Evolutionary conservation across 768 basidiomycete species (phyloP).

Genomic region (Hortiboletus campestris): DNA sequence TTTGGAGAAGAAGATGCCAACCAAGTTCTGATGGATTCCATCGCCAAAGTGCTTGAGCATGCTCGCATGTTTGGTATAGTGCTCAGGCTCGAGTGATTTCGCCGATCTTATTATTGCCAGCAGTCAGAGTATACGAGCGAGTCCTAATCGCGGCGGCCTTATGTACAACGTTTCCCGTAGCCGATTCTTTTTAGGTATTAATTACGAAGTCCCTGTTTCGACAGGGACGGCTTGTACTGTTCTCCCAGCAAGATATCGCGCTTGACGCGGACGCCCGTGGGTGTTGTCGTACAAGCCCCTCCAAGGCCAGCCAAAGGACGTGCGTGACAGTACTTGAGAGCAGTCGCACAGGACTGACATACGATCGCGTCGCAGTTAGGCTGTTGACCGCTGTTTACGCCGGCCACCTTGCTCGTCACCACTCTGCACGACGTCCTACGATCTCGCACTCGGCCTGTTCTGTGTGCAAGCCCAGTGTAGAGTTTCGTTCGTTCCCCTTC

Average conservation of each 20-base stretch:
- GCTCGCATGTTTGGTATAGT: background rate
- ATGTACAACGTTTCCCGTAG: background rate
- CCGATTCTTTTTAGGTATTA: background rate
- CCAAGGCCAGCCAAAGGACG: background rate
- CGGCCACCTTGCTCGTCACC: background rate
- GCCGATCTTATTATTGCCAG: background rate
- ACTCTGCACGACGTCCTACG: background rate
- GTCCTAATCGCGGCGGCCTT: background rate
- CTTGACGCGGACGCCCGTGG: slow-evolving; percentile 1
- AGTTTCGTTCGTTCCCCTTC: background rate
- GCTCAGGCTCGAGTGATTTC: background rate
- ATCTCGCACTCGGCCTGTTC: slow-evolving; percentile 17
- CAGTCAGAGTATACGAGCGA: background rate
- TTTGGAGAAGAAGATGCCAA: background rate
- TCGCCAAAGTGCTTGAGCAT: background rate
- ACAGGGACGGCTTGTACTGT: background rate
- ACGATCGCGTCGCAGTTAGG: slow-evolving; percentile 6
- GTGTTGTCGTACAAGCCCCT: background rate
- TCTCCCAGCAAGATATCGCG: slow-evolving; percentile 7
- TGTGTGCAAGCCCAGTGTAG: slow-evolving; percentile 17
- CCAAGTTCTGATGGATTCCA: background rate
- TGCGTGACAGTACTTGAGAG: background rate
- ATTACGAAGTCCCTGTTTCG: background rate
- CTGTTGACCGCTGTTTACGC: slow-evolving; percentile 25
- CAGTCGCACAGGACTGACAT: background rate